Evolutionary conservation across 176 grass and related monocot species (phyloP), one percentile per base, ranked within the genome.

Genomic region (Raddia guianensis): DNA sequence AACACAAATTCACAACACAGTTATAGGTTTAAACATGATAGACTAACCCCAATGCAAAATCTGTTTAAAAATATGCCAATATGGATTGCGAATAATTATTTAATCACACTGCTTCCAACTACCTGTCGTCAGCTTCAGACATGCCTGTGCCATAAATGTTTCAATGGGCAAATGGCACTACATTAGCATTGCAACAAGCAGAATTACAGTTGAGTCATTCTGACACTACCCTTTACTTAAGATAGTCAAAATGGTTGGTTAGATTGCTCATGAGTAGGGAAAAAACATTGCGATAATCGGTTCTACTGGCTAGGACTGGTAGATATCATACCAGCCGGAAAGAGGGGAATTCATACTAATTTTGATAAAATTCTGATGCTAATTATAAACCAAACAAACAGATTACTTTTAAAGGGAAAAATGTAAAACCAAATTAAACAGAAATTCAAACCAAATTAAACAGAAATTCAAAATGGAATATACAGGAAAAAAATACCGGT

Each of bases 1-100:
- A 54, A 53, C 49, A 43, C 4, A 27, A 27, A 27, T 27, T 27
- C 27, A 27, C 27, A 54, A 53, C 49, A 43, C 2, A 13, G 45
- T 45, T 80, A 80, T 45, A 68, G 56, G 35, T 64, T 80, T 68
- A 60, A 20, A 75, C 73, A 75, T 21, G 54, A 47, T 61, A 20
- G 34, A 48, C 52, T 47, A 33, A 49, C 27, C 49, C 49, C 14
- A 73, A 54, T 73, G 50, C 12, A 35, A 73, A 73, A 52, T 8
- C 13, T 5, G 13, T 73, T 40, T 9, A 7, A 11, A 73, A 71
- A 50, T 32, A 40, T 50, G 15, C 9, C 8, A 13, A 27, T 27
- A 27, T 27, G 10, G n/a, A 27, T 35, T 68, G 27, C 12, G 8
- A 57, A 58, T 33, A 46, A 57, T 58, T 37, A 72, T 51, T 63